Base-by-base conservation (phyloP, 2,329 filamentous ascomycete species). In the Aspergillus unguis region DNA sequence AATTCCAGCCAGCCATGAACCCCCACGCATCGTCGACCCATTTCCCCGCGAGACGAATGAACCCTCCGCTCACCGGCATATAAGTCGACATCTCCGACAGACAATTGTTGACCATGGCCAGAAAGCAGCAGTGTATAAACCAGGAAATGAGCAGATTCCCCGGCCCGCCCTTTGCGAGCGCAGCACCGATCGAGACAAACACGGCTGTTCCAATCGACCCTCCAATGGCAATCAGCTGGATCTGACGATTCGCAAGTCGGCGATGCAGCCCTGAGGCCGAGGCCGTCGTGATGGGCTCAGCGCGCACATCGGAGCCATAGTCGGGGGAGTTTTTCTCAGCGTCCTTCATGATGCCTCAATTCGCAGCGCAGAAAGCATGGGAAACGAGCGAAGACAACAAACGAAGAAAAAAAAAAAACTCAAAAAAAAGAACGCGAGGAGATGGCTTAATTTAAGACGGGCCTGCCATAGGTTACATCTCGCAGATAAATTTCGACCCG, bases 1-100 rank as follows among this genome's bases (percentile, higher is more conserved):
- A 78, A 59, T 77, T 78, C 73, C 74, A 77, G 23, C 72, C 73
- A 40, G 69, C 68, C 58, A 71, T 71, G 50, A 76, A 76, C 1
- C 74, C 72, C 27, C 75, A 64, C 2, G 75, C 74, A 38, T 72
- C 70, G 50, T 78, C 75, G 1, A 77, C 75, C 73, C 73, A 77
- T 58, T 71, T 67, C 17, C 71, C 66, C 8, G 70, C 72, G 42
- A 75, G 61, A 10, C 70, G 70, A 43, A 76, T 69, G 48, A 75
- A 75, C 0, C 67, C 70, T 29, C 69, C 69, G 23, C 67, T 67
- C 5, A 77, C 68, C 10, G 75, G 75, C 58, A 71, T 66, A 27
- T 70, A 74, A 4, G 67, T 72, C 11, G 68, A 66, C 75, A 78
- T 77, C 56, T 78, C 76, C 35, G 75, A 75, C 11, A 73, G 63